Evolutionary conservation across 768 basidiomycete genomes (phyloP), one percentile per base, ranked within the genome.

Genomic region (Lactarius pseudohatsudake): DNA sequence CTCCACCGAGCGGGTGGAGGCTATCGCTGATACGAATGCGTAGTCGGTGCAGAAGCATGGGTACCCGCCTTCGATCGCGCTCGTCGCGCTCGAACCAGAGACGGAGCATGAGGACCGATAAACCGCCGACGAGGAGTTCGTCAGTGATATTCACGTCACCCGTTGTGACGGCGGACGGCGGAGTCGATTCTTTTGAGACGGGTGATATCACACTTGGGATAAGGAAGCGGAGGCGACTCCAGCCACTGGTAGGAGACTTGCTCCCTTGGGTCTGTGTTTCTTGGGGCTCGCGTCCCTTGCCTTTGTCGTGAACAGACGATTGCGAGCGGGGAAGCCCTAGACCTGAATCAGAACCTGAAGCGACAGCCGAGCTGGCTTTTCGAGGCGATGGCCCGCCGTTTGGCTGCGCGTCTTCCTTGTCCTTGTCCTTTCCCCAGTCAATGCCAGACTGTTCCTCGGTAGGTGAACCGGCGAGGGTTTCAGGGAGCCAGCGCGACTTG

Each of bases 61-160:
- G 90, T n/a, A 93, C 80, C 26, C 94, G 86, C n/a, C 92, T 81
- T 63, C 88, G 85, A n/a, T 80, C 86, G 70, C 87, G 88, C 77
- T 96, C 93, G 74, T 95, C 94, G 36, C 87, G 86, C 72, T 95
- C 92, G 68, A 94, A 87, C 87, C 91, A 92, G 70, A 96, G 81
- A 34, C 86, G 83, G 43, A 93, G 76, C 84, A 95, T 88, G 38
- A 94, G 79, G 18, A 87, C 83, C 0, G 91, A 89, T 7, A 96
- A 83, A 20, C 91, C 90, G 5, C 92, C 90, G 2, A 86, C 83
- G 16, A 92, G 89, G 55, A 94, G 85, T 71, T 94, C 92, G 69
- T 94, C 91, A 6, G 85, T 90, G 60, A 94, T 89, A 72, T 90
- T 90, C 38, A 92, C 89, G 5, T 81, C 75, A 3, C 80, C 75